These are phyloP conservation scores for Sindora glabra DNA, from an alignment of 306 rosid genomes.

Conservation along the genomic window DNA sequence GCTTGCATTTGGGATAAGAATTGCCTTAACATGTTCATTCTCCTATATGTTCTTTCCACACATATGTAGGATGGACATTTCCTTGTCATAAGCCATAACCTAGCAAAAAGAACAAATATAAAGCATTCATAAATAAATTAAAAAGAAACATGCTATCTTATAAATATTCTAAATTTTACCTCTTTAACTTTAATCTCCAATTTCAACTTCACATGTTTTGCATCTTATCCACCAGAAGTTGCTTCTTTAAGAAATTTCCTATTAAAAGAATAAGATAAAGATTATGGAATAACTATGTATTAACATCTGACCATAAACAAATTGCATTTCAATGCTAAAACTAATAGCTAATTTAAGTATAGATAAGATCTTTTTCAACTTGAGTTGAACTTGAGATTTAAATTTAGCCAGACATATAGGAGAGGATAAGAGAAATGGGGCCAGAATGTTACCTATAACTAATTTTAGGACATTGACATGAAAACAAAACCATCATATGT, in stretches of 20 bases:
- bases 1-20: not conserved
- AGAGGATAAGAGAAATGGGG: too few relatives aligned
- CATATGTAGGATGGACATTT: conserved; percentile 66
- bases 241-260: conserved; percentile 85
- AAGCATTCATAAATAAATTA: not conserved
- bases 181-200: conserved; percentile 84
- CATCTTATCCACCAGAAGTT: conserved; percentile 82
- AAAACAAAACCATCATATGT: too few relatives aligned
- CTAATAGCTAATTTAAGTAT: not conserved
- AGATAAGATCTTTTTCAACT: too few relatives aligned
- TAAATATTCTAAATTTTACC: conserved; percentile 37
- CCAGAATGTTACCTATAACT: too few relatives aligned
- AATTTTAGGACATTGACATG: too few relatives aligned
- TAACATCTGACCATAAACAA: not conserved
- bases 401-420: too few relatives aligned
- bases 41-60: conserved; percentile 82
- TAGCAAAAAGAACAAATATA: conserved; percentile 7
- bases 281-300: not conserved
- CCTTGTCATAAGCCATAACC: conserved; percentile 89
- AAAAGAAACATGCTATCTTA: not conserved
- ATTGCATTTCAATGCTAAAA: not conserved
- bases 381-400: too few relatives aligned
- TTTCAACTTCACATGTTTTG: conserved; percentile 77
- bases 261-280: not conserved
- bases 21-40: conserved; percentile 91